phyloP scores from a whole-genome alignment of 257 asterid genomes.

The Striga asiatica region DNA sequence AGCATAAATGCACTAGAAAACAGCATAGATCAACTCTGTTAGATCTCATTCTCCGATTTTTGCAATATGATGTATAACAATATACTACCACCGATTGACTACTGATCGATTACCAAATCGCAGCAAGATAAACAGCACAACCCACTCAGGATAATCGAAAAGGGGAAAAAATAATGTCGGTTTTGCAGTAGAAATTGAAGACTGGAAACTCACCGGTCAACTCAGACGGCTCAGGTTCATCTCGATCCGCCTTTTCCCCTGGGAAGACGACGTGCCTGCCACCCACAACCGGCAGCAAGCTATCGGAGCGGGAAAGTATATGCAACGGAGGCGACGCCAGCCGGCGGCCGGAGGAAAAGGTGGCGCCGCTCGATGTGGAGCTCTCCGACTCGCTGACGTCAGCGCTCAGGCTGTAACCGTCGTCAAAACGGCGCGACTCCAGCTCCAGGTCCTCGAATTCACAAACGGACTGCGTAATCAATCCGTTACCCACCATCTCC shows the following conservation, averaged over 20 bases:
- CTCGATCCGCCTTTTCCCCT: slow-evolving; percentile 30
- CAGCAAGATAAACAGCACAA: too few species aligned
- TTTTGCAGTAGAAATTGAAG: background rate
- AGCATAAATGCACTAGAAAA: too few species aligned
- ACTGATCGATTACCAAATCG: too few species aligned
- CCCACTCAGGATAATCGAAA: too few species aligned
- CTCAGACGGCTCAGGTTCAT: slow-evolving; percentile 30
- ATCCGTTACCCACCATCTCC: slow-evolving; percentile 22
- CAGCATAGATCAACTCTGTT: too few species aligned
- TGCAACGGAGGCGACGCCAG: slow-evolving; percentile 24
- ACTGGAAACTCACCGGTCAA: slow-evolving; percentile 35
- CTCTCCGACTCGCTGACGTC: slow-evolving; percentile 93
- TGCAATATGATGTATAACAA: too few species aligned
- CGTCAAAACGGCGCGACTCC: slow-evolving; percentile 38
- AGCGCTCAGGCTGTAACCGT: slow-evolving; percentile 72
- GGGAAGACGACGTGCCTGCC: slow-evolving; percentile 45
- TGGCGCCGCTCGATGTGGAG: slow-evolving; percentile 42
- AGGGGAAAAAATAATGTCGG: background rate
- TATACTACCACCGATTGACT: too few species aligned
- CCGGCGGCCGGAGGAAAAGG: slow-evolving; percentile 38
- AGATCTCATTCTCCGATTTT: too few species aligned
- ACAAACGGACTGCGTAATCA: slow-evolving; percentile 31
- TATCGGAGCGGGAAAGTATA: slow-evolving; percentile 19
- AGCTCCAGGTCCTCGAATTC: slow-evolving; percentile 35
- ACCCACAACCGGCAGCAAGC: slow-evolving; percentile 50